phyloP scores from a whole-genome alignment of 192 early-diverging fungal species.

The Linnemannia elongata region DNA sequence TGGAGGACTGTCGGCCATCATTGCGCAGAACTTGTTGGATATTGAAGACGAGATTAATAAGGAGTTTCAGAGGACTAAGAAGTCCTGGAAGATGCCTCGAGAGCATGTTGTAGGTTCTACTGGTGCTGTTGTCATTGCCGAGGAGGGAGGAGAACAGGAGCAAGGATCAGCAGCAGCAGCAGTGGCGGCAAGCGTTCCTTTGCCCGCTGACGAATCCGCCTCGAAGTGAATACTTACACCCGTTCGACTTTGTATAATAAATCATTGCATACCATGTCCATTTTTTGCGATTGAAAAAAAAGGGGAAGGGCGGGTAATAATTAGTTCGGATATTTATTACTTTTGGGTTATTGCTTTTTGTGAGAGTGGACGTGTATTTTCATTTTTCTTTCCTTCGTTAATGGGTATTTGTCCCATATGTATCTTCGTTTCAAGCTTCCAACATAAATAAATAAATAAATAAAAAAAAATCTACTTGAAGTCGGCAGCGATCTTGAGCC shows the following conservation, averaged over 20 bases:
- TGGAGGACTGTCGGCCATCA: conserved; percentile 15
- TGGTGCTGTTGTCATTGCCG: neutral
- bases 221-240: neutral
- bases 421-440: neutral
- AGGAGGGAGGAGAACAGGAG: neutral
- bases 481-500: conserved; percentile 50
- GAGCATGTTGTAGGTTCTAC: neutral
- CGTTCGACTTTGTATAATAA: no score
- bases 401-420: no score
- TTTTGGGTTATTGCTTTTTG: no score
- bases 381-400: conserved; percentile 2
- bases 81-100: neutral
- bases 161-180: neutral
- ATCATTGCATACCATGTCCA: no score
- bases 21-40: conserved; percentile 20
- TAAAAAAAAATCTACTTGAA: conserved; percentile 21
- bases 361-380: neutral
- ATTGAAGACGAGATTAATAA: conserved; percentile 13
- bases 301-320: no score
- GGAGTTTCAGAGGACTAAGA: conserved; percentile 1
- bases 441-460: neutral
- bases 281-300: no score
- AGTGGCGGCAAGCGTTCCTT: neutral
- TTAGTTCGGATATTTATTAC: no score
- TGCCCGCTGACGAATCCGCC: neutral